A percentile compares a stretch with the other conserved stretches of the same genome.
Evolutionary conservation across 2,329 filamentous ascomycete genomes (phyloP).

Genomic region (Penicillium sp.): DNA sequence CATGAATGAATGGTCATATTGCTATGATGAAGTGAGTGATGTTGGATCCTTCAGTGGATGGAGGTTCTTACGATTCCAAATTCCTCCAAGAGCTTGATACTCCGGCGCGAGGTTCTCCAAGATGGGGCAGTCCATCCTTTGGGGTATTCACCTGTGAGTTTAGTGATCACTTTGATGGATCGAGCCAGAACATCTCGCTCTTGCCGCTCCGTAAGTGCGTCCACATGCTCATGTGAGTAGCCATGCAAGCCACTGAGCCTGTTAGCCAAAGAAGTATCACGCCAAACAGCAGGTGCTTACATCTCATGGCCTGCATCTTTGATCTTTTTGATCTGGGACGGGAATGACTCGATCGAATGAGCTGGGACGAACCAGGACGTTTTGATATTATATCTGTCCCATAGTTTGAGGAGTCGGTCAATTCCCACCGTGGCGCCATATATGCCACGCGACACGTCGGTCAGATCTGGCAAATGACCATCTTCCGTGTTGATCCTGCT

Average conservation of each 20-base stretch:
- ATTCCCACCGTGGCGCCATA: constrained; percentile 10
- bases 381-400: constrained; percentile 4
- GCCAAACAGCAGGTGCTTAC: not conserved
- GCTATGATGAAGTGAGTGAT: not conserved
- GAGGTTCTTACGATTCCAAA: constrained; percentile 26
- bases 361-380: constrained; percentile 9
- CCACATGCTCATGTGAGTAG: constrained; percentile 71
- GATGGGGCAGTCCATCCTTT: constrained; percentile 27
- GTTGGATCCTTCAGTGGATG: not conserved
- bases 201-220: constrained; percentile 69
- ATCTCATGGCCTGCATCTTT: constrained; percentile 11
- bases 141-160: constrained; percentile 69
- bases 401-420: constrained; percentile 7
- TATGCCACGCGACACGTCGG: constrained; percentile 8
- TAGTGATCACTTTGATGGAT: constrained; percentile 67
- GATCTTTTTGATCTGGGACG: constrained; percentile 4
- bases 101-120: constrained; percentile 26
- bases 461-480: not conserved
- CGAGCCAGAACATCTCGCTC: constrained; percentile 73
- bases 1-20: constrained; percentile 38
- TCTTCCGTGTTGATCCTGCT: constrained; percentile 5
- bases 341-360: constrained; percentile 8
- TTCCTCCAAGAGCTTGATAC: constrained; percentile 31
- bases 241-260: constrained; percentile 40
- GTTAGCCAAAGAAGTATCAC: not conserved